A percentile compares a stretch with the other conserved stretches of the same genome.
Conservation (phyloP, 1,139 yeast species). For the Saccharomyces hybrid region DNA sequence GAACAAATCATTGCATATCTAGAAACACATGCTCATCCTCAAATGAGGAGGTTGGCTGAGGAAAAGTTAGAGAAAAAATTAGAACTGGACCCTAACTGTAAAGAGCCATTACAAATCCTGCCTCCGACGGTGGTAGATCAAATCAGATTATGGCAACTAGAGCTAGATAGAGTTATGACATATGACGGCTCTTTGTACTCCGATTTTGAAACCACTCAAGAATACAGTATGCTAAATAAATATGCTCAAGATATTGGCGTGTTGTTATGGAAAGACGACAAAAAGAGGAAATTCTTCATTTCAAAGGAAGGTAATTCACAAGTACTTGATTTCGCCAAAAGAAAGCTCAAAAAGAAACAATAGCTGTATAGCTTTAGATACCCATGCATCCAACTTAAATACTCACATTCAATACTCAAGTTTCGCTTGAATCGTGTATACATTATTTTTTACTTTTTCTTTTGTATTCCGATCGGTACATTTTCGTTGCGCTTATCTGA, state of each 20-base stretch:
- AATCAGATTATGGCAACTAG: conserved; percentile 91
- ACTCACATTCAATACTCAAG: background rate
- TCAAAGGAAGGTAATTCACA: conserved; percentile 84
- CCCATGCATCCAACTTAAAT: background rate
- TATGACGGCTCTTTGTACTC: conserved; percentile 84
- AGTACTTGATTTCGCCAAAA: conserved; percentile 77
- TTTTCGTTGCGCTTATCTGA: too few relatives aligned
- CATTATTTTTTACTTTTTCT: background rate
- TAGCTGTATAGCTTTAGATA: conserved; percentile 4
- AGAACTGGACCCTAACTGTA: conserved; percentile 51
- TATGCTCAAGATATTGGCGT: conserved; percentile 93
- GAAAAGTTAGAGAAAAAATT: conserved; percentile 58
- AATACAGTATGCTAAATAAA: conserved; percentile 60
- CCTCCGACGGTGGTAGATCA: conserved; percentile 98
- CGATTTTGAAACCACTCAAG: conserved; percentile 72
- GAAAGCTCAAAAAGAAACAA: conserved; percentile 35
- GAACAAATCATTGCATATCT: conserved; percentile 87
- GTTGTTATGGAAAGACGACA: conserved; percentile 70
- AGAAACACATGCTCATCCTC: conserved; percentile 91
- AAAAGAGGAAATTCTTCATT: conserved; percentile 63
- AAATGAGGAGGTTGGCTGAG: conserved; percentile 69
- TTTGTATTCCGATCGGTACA: background rate
- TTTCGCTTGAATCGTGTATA: too few relatives aligned
- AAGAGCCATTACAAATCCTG: conserved; percentile 56
- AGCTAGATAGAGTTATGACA: conserved; percentile 83